Conservation (phyloP, 225 moss, liverwort and hornwort genomes). For the Pseudisothecium myosuroides region DNA sequence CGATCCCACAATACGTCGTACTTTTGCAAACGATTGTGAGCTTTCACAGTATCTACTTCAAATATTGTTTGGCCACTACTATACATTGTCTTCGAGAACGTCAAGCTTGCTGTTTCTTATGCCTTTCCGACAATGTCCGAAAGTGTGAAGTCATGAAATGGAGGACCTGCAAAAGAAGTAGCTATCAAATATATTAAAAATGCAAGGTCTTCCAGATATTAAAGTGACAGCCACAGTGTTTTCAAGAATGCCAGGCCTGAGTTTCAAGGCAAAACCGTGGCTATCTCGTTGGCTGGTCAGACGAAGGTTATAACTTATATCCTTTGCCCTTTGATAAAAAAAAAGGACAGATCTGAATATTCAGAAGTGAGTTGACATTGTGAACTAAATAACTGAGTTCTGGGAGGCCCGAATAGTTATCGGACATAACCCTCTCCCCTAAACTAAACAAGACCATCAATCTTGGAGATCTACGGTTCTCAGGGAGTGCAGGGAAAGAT, state of each 20-base stretch:
- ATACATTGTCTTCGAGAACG: neutral
- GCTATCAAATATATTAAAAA: neutral
- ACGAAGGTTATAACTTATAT: neutral
- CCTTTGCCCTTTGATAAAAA: no score
- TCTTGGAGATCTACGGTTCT: neutral
- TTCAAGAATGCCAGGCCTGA: no score
- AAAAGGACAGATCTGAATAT: neutral
- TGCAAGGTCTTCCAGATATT: neutral
- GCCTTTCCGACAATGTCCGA: conserved; percentile 64
- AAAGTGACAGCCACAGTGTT: neutral
- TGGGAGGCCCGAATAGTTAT: neutral
- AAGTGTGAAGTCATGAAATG: conserved; percentile 80
- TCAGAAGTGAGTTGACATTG: neutral
- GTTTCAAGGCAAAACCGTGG: neutral
- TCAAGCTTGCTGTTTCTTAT: neutral
- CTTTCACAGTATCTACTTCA: neutral
- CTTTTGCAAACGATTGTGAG: neutral
- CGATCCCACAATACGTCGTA: neutral
- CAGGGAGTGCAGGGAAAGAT: neutral
- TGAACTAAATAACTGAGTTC: neutral
- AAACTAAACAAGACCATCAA: neutral
- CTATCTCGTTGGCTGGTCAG: neutral
- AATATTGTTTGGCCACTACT: neutral
- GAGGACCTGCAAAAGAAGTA: conserved; percentile 52
- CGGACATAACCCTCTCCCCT: no score